A percentile compares a stretch with the other conserved stretches of the same genome.
These are phyloP conservation scores for Aspergillus bombycis DNA, from an alignment of 2,329 filamentous ascomycete genomes.

Conservation along the genomic window DNA sequence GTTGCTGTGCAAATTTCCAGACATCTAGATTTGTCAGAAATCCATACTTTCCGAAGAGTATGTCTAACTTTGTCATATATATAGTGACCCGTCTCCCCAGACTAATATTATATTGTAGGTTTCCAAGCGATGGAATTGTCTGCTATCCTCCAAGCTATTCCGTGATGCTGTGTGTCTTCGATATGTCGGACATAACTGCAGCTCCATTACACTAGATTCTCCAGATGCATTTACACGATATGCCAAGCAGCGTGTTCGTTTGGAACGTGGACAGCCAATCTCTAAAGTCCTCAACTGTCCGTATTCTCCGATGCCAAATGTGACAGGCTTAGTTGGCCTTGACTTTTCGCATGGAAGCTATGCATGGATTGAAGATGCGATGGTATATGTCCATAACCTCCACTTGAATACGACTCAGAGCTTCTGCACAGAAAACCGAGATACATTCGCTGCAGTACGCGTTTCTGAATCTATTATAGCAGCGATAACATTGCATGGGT, in stretches of 20 bases:
- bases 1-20: slow-evolving; percentile 31
- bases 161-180: slow-evolving; percentile 21
- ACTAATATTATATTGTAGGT: slow-evolving; percentile 27
- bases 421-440: slow-evolving; percentile 29
- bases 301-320: not conserved
- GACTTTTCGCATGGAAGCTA: slow-evolving; percentile 26
- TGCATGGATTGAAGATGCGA: slow-evolving; percentile 24
- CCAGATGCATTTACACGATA: slow-evolving; percentile 16
- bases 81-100: not conserved
- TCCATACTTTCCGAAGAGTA: slow-evolving; percentile 35
- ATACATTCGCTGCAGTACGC: slow-evolving; percentile 17
- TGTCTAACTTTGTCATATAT: not conserved
- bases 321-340: slow-evolving; percentile 8
- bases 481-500: slow-evolving; percentile 27
- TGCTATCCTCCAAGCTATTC: slow-evolving; percentile 32
- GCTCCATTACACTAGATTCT: not conserved
- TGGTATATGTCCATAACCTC: slow-evolving; percentile 20
- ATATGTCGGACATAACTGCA: slow-evolving; percentile 15
- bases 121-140: slow-evolving; percentile 35
- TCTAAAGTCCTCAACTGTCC: slow-evolving; percentile 5
- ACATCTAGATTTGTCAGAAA: slow-evolving; percentile 31
- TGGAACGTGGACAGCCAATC: slow-evolving; percentile 29
- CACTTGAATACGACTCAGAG: slow-evolving; percentile 13
- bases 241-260: slow-evolving; percentile 25
- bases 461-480: slow-evolving; percentile 28